Conservation (phyloP, 352 stramenopile species). For the Phytophthora palmivora region DNA sequence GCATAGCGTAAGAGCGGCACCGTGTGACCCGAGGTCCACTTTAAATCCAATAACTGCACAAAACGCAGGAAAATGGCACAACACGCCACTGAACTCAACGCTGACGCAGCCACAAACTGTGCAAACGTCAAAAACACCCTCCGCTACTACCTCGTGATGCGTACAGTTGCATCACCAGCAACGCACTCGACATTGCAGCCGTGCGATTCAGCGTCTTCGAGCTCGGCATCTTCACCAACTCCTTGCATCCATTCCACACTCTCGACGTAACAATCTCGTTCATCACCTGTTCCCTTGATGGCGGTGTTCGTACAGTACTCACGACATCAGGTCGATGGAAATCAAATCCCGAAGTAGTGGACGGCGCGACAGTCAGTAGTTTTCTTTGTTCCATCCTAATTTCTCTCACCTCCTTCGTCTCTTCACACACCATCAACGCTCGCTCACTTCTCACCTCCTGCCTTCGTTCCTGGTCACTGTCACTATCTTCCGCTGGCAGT, state of each 20-base stretch:
- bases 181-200: slow-evolving; percentile 68
- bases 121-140: slow-evolving; percentile 62
- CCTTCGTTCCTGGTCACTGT: slow-evolving; percentile 17
- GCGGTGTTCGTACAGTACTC: slow-evolving; percentile 29
- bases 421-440: background rate
- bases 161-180: slow-evolving; percentile 82
- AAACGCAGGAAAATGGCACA: slow-evolving; percentile 60
- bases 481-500: slow-evolving; percentile 39
- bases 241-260: slow-evolving; percentile 62
- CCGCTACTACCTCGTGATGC: slow-evolving; percentile 66
- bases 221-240: slow-evolving; percentile 68
- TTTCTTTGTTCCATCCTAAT: slow-evolving; percentile 21
- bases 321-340: slow-evolving; percentile 58
- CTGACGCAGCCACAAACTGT: slow-evolving; percentile 65
- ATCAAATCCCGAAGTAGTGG: slow-evolving; percentile 66
- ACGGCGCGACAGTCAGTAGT: slow-evolving; percentile 26
- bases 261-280: slow-evolving; percentile 71
- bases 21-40: slow-evolving; percentile 31
- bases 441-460: slow-evolving; percentile 3
- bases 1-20: slow-evolving; percentile 48
- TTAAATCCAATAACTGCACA: slow-evolving; percentile 53
- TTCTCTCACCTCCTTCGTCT: slow-evolving; percentile 10
- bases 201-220: slow-evolving; percentile 69
- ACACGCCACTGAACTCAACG: slow-evolving; percentile 72
- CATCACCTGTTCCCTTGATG: slow-evolving; percentile 57